A percentile compares a stretch with the other conserved stretches of the same genome.
Evolutionary conservation across 2,329 filamentous ascomycete genomes (phyloP).

Genomic region (Colletotrichum spaethianum): DNA sequence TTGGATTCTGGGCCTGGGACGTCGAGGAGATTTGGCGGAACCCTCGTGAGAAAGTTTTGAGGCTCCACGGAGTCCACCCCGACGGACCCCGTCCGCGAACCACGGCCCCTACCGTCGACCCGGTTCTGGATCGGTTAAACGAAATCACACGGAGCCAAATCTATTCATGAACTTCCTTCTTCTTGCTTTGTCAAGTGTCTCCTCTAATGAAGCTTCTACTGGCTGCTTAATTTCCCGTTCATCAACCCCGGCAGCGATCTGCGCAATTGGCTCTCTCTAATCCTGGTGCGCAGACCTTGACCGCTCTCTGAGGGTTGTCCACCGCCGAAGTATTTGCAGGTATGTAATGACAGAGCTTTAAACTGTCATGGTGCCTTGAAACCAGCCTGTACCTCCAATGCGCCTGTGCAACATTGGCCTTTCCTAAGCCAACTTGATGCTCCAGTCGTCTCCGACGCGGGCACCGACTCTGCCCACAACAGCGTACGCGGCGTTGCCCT

Average conservation of each 20-base stretch:
- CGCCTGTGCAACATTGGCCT: background rate
- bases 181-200: conserved; percentile 7
- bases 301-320: conserved; percentile 25
- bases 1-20: background rate
- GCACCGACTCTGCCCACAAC: conserved; percentile 66
- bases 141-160: conserved; percentile 17
- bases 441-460: conserved; percentile 69
- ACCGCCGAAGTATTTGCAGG: background rate
- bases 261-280: conserved; percentile 17
- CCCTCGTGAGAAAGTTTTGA: background rate
- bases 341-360: background rate
- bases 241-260: conserved; percentile 27
- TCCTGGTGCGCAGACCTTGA: conserved; percentile 5
- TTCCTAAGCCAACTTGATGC: conserved; percentile 51
- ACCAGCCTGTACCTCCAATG: background rate
- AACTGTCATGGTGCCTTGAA: background rate
- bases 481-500: conserved; percentile 65
- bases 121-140: conserved; percentile 12
- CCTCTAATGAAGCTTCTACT: conserved; percentile 14
- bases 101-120: background rate
- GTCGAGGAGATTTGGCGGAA: background rate
- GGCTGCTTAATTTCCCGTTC: background rate
- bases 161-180: background rate
- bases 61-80: conserved; percentile 28
- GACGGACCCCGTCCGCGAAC: background rate